Evolutionary conservation across 1,284 basidiomycete genomes (phyloP).

Genomic region (Rhodotorula sp.): DNA sequence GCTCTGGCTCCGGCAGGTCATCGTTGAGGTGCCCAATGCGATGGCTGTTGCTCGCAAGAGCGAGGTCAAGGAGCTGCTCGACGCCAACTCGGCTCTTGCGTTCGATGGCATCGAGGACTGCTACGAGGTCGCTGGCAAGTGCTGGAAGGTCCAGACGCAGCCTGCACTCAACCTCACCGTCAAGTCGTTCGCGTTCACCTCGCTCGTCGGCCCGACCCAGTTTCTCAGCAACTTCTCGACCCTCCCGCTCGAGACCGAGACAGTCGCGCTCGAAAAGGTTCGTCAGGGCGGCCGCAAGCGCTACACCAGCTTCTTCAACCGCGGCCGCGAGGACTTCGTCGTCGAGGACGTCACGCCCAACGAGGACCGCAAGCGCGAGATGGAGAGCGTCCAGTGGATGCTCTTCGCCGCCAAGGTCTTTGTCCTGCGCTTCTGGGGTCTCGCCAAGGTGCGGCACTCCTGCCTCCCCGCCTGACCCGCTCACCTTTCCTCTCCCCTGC

Average conservation of each 20-base stretch:
- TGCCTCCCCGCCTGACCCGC: background rate
- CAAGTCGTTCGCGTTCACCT: conserved; percentile 37
- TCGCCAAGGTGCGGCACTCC: conserved; percentile 66
- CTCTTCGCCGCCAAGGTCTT: conserved; percentile 80
- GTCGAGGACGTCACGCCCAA: conserved; percentile 26
- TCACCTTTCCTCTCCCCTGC: background rate
- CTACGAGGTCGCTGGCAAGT: conserved; percentile 28
- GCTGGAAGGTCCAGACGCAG: conserved; percentile 36
- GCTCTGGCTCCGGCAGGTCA: conserved; percentile 40
- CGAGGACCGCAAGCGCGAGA: conserved; percentile 58
- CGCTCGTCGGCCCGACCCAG: conserved; percentile 32
- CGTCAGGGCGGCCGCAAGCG: conserved; percentile 17
- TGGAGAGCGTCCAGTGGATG: conserved; percentile 79
- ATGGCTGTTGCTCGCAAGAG: conserved; percentile 20
- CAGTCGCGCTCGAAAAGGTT: conserved; percentile 33
- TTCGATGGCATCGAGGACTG: conserved; percentile 34
- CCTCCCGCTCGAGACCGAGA: conserved; percentile 26
- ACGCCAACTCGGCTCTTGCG: conserved; percentile 22
- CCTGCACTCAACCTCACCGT: conserved; percentile 35
- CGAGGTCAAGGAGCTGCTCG: conserved; percentile 32
- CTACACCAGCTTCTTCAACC: conserved; percentile 38
- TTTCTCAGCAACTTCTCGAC: conserved; percentile 31
- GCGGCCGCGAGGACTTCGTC: conserved; percentile 30
- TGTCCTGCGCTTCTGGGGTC: conserved; percentile 78
- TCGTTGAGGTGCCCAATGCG: conserved; percentile 36